Evolutionary conservation across 805 yeast species (phyloP).

Genomic region (Metschnikowia picachoensis): DNA sequence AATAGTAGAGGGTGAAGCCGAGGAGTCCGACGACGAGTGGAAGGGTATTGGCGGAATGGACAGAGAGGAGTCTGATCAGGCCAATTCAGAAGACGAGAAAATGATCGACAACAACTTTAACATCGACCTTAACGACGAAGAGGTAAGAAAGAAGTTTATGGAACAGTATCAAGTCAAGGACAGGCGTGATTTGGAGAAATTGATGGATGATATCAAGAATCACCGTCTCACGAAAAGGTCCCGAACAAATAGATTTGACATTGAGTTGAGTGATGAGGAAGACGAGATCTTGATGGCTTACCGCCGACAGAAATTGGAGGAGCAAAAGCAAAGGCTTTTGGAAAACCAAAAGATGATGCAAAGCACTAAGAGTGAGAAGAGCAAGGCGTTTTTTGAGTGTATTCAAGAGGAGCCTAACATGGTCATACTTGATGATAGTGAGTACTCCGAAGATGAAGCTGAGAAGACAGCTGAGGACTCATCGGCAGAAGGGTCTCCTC

Average conservation of each 20-base stretch:
- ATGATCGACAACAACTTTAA: slow-evolving; percentile 72
- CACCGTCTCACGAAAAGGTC: slow-evolving; percentile 65
- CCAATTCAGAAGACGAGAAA: slow-evolving; percentile 71
- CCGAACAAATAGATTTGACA: slow-evolving; percentile 47
- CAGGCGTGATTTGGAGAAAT: slow-evolving; percentile 57
- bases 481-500: slow-evolving; percentile 12
- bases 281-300: slow-evolving; percentile 54
- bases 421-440: slow-evolving; percentile 25
- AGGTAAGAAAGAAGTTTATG: slow-evolving; percentile 53
- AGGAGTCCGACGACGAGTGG: slow-evolving; percentile 88
- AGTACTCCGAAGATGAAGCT: slow-evolving; percentile 24
- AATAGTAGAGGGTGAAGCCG: slow-evolving; percentile 78
- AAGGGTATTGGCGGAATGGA: slow-evolving; percentile 74
- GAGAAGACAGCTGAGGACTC: slow-evolving; percentile 7
- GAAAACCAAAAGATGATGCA: slow-evolving; percentile 42
- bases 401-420: slow-evolving; percentile 46
- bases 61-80: slow-evolving; percentile 53
- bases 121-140: slow-evolving; percentile 53
- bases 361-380: slow-evolving; percentile 49
- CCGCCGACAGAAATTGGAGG: slow-evolving; percentile 38
- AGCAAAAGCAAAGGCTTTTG: slow-evolving; percentile 47
- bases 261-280: slow-evolving; percentile 73
- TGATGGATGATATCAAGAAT: slow-evolving; percentile 66
- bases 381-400: slow-evolving; percentile 65
- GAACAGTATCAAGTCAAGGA: slow-evolving; percentile 62